These are phyloP conservation scores for Daedaleopsis nitida DNA, from an alignment of 768 basidiomycete species.

Conservation along the genomic window DNA sequence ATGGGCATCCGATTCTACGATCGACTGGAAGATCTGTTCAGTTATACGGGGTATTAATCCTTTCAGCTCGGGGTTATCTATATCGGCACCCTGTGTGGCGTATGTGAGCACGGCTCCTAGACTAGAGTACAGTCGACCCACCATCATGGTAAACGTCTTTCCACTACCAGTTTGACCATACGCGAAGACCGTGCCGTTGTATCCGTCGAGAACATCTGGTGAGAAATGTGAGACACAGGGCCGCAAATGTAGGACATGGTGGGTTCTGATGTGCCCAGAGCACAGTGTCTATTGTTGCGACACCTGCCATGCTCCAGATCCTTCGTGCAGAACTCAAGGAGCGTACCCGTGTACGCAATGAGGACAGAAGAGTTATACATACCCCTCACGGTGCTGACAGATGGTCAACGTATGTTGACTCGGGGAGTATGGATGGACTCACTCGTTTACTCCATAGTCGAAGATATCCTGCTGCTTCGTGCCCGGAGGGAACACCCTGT, in stretches of 20 bases:
- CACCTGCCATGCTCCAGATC: too few relatives aligned
- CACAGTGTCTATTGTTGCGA: too few relatives aligned
- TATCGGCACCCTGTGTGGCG: slow-evolving; percentile 83
- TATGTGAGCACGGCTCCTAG: slow-evolving; percentile 18
- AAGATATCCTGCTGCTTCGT: slow-evolving; percentile 94
- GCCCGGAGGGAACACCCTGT: slow-evolving; percentile 92
- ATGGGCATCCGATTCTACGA: slow-evolving; percentile 92
- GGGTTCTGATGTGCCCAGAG: too few relatives aligned
- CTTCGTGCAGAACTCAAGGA: neutral
- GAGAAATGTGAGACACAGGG: slow-evolving; percentile 2
- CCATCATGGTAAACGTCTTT: slow-evolving; percentile 99
- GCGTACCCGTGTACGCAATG: neutral
- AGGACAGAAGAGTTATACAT: slow-evolving; percentile 1
- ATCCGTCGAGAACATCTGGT: slow-evolving; percentile 95
- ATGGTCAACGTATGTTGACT: slow-evolving; percentile 1
- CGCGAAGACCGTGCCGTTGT: slow-evolving; percentile 95
- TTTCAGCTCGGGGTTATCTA: slow-evolving; percentile 89
- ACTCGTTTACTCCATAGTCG: slow-evolving; percentile 98
- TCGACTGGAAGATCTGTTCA: slow-evolving; percentile 98
- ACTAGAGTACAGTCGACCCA: slow-evolving; percentile 33
- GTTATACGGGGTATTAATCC: slow-evolving; percentile 98
- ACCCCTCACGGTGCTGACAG: slow-evolving; percentile 86
- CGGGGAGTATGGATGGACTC: slow-evolving; percentile 35
- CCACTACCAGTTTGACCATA: slow-evolving; percentile 89
- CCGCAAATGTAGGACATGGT: neutral